Conservation (phyloP, 1,284 basidiomycete genomes). For the Ceratobasidium sp. region DNA sequence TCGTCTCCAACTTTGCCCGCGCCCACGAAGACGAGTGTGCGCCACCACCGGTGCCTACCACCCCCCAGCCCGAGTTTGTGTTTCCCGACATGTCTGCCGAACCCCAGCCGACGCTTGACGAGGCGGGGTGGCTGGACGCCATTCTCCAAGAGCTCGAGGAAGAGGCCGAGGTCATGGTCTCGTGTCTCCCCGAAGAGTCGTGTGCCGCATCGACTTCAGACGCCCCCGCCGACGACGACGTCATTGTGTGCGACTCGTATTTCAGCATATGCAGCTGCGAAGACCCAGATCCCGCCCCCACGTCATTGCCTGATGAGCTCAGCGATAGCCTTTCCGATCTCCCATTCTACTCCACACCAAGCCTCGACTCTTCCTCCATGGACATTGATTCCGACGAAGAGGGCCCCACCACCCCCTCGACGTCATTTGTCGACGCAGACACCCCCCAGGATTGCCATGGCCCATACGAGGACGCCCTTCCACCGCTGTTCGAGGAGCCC, state of each 20-base stretch:
- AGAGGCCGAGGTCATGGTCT: constrained; percentile 51
- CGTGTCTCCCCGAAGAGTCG: constrained; percentile 52
- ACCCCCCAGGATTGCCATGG: constrained; percentile 3
- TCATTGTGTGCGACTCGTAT: constrained; percentile 43
- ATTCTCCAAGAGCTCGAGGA: constrained; percentile 72
- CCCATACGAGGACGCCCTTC: constrained; percentile 26
- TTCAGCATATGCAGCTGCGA: constrained; percentile 46
- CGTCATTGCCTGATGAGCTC: constrained; percentile 73
- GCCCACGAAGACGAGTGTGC: constrained; percentile 48
- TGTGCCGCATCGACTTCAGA: constrained; percentile 31
- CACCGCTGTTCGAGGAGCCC: constrained; percentile 28
- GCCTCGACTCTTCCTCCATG: constrained; percentile 8
- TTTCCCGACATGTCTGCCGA: constrained; percentile 41
- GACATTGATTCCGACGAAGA: constrained; percentile 30
- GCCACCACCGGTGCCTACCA: constrained; percentile 18
- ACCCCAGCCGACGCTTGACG: constrained; percentile 51
- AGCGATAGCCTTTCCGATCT: constrained; percentile 47
- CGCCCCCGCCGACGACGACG: constrained; percentile 48
- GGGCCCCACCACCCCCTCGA: constrained; percentile 23
- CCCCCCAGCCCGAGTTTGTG: constrained; percentile 47
- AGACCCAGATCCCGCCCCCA: constrained; percentile 56
- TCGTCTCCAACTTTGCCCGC: constrained; percentile 71
- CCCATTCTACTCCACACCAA: constrained; percentile 29
- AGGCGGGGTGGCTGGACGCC: constrained; percentile 79
- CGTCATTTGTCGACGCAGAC: constrained; percentile 28